Evolutionary conservation across 179 eudicot genomes (phyloP), one percentile per base, ranked within the genome.

Genomic region (Sideroxylon spinosum): DNA sequence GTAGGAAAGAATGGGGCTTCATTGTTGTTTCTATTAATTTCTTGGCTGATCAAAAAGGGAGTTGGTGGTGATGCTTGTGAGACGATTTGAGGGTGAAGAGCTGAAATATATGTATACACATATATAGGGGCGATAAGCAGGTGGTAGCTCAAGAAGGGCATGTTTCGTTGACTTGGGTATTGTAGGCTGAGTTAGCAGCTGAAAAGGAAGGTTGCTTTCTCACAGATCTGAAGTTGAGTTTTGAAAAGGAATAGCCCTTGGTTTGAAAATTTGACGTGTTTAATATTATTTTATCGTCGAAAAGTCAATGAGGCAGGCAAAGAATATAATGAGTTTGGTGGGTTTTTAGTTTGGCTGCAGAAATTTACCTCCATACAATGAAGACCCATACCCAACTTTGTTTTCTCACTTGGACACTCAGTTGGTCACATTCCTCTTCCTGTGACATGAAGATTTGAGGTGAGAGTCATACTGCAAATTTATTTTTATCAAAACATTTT

Each of bases 161-260:
- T 20, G 53, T 68, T 7, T 28, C 0, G 52, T 76, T 76, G 79
- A 76, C 79, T 50, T 26, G 4, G 69, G 49, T 9, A 63, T 76
- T 76, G 78, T 25, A 49, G 72, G 50, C 62, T 46, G 50, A 1
- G 60, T 9, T 52, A 49, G 73, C 23, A 12, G 44, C 44, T 37
- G 55, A 28, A 28, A 28, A 52, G 29, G 72, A 65, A 62, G 2
- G 46, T 26, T 65, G 71, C 9, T 76, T 28, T 75, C 12, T 11
- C 74, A n/a, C 11, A 32, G 20, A 8, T 68, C 55, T 56, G 37
- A 32, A 68, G 37, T 67, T 52, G 6, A n/a, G 63, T 74, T 68
- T 29, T 68, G 64, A 67, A 66, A 76, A 63, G 28, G 23, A 25
- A 7, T 9, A 32, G 73, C 49, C 28, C 79, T n/a, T 11, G 26